These are phyloP conservation scores for Dryadomyces sulphureus DNA, from an alignment of 2,329 filamentous ascomycete species.

Conservation along the genomic window DNA sequence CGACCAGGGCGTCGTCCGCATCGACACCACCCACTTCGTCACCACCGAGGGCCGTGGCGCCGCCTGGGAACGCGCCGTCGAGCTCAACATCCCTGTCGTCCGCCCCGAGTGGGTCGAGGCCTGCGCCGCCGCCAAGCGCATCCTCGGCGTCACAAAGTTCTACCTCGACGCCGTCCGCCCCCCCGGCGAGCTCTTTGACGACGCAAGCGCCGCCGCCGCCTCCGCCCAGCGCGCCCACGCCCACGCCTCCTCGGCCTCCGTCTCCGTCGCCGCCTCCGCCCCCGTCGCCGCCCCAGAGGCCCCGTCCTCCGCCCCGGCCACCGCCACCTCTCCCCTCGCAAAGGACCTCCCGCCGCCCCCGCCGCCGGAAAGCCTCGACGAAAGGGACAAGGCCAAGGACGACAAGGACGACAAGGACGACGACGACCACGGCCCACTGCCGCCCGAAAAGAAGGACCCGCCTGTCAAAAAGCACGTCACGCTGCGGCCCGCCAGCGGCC, in stretches of 20 bases:
- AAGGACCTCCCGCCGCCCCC: not conserved
- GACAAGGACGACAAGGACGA: not conserved
- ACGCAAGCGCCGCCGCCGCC: not conserved
- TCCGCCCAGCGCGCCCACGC: conserved; percentile 6
- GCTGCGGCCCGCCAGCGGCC: not conserved
- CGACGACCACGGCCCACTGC: not conserved
- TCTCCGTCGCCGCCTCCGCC: not conserved
- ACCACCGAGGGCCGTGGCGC: conserved; percentile 84
- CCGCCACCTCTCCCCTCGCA: not conserved
- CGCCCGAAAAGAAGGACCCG: not conserved
- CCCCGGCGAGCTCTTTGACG: conserved; percentile 12
- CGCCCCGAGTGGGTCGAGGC: conserved; percentile 94
- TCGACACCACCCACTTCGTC: conserved; percentile 97
- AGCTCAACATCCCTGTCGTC: conserved; percentile 96
- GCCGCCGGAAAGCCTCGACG: not conserved
- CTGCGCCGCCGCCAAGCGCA: conserved; percentile 85
- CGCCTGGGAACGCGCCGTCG: conserved; percentile 89
- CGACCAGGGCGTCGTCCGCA: conserved; percentile 58
- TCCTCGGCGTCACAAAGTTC: conserved; percentile 88
- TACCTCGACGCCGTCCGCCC: conserved; percentile 67
- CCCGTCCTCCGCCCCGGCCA: not conserved
- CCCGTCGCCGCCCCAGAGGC: not conserved
- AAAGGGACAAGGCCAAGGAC: not conserved
- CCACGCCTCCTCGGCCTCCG: conserved; percentile 10
- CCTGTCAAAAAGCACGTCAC: not conserved